Evolutionary conservation across 148 eudicot species (phyloP), one percentile per base, ranked within the genome.

Genomic region (Salicornia ramosissima): DNA sequence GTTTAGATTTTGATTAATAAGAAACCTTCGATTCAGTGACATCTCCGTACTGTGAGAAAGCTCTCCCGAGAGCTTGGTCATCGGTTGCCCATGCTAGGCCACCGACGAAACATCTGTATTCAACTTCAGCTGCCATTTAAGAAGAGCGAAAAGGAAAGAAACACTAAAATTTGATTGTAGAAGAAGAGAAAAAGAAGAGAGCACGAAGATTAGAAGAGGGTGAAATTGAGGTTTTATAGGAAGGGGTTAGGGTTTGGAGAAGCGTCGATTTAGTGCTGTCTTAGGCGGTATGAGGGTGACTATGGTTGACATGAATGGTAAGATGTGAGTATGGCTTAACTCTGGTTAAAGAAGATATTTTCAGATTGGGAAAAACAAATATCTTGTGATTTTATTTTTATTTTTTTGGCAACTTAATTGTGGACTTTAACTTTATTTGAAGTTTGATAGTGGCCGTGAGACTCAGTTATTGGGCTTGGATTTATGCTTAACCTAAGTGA

Each of bases 41-140:
- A 1, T 80, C 77, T 18, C 94, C 97, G 58, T 36, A 90, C 69
- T 79, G 78, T 68, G 97, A 79, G 73, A 90, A 90, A 30, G 94
- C 94, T 0, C 33, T 18, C 66, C 76, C 88, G 1, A 90, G 81
- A 6, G 89, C 28, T 10, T 62, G 75, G 43, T 88, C 88, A 64
- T 77, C 82, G 76, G 97, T 90, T 80, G 88, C 91, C 97, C 97
- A 90, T 0, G 97, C 94, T 15, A 90, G 85, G 68, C 97, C 97
- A 28, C 97, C 97, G 65, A 90, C 97, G 81, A 90, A 90, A 71
- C 97, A 90, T 40, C 97, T 78, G 79, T 42, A 90, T 66, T 90
- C 96, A 65, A 83, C 88, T 5, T 90, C 97, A 9, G 85, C 65
- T 25, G 85, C 84, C 90, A 88, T 86, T 77, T 16, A 10, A 24